Conservation (phyloP, 2,329 filamentous ascomycete genomes). For the Diaporthe destruens region DNA sequence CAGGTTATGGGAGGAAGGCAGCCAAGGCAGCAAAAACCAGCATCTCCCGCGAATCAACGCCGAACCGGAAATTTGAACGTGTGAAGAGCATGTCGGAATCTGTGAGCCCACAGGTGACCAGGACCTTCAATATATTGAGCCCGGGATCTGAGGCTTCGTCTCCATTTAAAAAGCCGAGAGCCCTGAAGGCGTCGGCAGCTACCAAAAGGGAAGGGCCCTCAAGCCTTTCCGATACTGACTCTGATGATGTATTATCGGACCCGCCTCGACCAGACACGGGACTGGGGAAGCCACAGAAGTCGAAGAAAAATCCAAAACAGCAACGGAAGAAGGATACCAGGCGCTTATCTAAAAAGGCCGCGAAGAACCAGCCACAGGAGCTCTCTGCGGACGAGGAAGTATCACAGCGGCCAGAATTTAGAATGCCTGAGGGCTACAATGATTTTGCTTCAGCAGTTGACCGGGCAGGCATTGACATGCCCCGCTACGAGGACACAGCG, state of each 20-base stretch:
- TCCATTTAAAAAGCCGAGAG: slow-evolving; percentile 1
- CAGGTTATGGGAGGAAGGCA: slow-evolving; percentile 31
- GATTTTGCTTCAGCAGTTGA: slow-evolving; percentile 29
- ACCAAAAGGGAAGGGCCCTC: slow-evolving; percentile 11
- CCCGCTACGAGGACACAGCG: neutral
- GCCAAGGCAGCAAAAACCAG: neutral
- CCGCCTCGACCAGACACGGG: slow-evolving; percentile 25
- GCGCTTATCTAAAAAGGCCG: neutral
- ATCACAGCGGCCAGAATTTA: slow-evolving; percentile 38
- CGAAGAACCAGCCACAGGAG: neutral
- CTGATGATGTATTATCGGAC: slow-evolving; percentile 20
- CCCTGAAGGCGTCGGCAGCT: neutral
- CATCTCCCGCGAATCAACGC: slow-evolving; percentile 13
- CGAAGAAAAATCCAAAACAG: neutral
- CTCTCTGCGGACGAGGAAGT: slow-evolving; percentile 11
- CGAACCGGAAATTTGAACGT: neutral
- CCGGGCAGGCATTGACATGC: slow-evolving; percentile 23
- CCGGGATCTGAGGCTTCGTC: slow-evolving; percentile 9
- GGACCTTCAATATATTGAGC: slow-evolving; percentile 37
- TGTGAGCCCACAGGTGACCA: slow-evolving; percentile 32
- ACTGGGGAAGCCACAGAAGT: neutral
- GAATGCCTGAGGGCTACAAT: slow-evolving; percentile 36
- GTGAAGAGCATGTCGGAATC: slow-evolving; percentile 21
- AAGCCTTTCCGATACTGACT: slow-evolving; percentile 30
- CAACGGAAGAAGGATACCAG: neutral